These are phyloP conservation scores for Penicillium sumatraense DNA, from an alignment of 2,329 filamentous ascomycete genomes.

Conservation along the genomic window DNA sequence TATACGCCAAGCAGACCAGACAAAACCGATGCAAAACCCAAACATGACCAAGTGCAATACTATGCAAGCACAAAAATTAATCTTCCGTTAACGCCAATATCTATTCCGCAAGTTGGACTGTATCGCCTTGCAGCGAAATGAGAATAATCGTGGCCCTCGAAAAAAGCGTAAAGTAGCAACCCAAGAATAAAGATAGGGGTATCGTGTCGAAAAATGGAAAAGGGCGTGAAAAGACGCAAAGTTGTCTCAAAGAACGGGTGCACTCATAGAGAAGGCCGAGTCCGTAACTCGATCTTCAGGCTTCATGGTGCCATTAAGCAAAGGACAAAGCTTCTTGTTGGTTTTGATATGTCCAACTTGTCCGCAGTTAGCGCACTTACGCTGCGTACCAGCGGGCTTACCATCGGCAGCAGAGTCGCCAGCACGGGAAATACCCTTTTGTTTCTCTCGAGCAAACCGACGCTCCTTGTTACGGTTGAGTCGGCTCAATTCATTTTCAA, in stretches of 20 bases:
- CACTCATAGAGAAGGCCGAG: constrained; percentile 54
- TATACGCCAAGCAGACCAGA: background rate
- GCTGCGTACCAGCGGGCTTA: constrained; percentile 68
- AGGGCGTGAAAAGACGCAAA: constrained; percentile 13
- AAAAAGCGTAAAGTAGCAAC: constrained; percentile 19
- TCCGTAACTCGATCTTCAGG: constrained; percentile 52
- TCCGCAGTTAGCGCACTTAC: constrained; percentile 97
- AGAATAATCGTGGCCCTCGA: background rate
- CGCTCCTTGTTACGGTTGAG: constrained; percentile 91
- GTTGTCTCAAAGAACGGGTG: constrained; percentile 37
- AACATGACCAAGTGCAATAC: background rate
- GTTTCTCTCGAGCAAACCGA: constrained; percentile 85
- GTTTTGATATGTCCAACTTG: constrained; percentile 98
- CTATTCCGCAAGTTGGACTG: background rate
- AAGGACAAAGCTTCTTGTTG: constrained; percentile 93
- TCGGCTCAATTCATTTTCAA: constrained; percentile 77
- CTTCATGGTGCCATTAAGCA: constrained; percentile 83
- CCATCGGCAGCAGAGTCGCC: constrained; percentile 56
- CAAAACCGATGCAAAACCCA: background rate
- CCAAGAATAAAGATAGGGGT: constrained; percentile 6
- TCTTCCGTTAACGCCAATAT: background rate
- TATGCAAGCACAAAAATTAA: background rate
- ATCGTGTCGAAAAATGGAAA: constrained; percentile 15
- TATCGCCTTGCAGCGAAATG: too few species aligned
- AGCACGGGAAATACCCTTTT: constrained; percentile 66